Base-by-base conservation (phyloP, 495 filamentous ascomycete genomes). In the Neohortaea acidophila region DNA sequence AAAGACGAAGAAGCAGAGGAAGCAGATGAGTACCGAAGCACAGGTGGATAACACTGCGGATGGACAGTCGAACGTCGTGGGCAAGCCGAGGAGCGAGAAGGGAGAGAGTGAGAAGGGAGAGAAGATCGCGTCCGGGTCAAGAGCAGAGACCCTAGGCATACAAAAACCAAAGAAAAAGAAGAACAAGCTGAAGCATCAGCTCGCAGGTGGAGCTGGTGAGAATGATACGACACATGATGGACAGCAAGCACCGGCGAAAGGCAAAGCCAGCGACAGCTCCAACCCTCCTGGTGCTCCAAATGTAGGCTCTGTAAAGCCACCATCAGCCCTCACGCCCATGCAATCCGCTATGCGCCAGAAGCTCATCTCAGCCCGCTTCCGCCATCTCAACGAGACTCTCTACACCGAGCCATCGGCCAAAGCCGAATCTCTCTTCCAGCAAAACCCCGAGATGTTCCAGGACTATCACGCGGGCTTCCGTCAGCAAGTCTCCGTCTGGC, bases 401-500 rank as follows among this genome's bases (percentile, higher is more conserved):
- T 94, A 96, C 59, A 94, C 86, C 9, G 83, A 79, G 4, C 79
- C 85, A 12, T 97, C 89, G 1, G 57, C 63, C 29, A 70, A 84
- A 33, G 77, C 86, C 12, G 71, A 87, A 39, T 56, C 70, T 40
- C 70, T 94, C 26, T 96, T 96, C 65, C 57, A 66, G 27, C 57
- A 75, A 7, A 80, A 77, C 42, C 89, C 89, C 0, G 81, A 89
- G 44, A 79, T 94, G 63, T 97, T 94, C 63, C 64, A 70, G 28
- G 83, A 94, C 53, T 97, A 97, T 59, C 89, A 97, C 58, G 73
- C 77, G 30, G 89, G 89, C 13, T 96, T 97, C 68, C 77, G 86
- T 1, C 77, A 81, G 19, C 89, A 97, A 62, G 89, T 96, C 36
- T 77, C 79, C 37, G 77, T 80, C 1, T 97, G 89, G 89, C 89